Conservation (phyloP, 257 asterid species). For the Ehretia macrophylla region DNA sequence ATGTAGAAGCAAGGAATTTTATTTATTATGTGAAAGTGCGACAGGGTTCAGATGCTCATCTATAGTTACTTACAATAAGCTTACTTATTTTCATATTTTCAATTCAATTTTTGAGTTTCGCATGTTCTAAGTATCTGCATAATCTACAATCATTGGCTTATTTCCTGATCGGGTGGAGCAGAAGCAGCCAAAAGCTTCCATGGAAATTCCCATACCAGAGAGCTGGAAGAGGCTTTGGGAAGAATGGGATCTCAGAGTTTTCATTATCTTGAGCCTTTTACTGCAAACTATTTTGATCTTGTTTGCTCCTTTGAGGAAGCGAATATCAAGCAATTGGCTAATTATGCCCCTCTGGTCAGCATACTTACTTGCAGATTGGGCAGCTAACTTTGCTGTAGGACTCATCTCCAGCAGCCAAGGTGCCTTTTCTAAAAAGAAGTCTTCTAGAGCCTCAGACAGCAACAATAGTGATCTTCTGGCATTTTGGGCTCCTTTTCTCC, state of each 20-base stretch:
- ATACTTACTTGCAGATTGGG: constrained; percentile 28
- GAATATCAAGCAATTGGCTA: constrained; percentile 15
- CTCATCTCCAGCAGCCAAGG: constrained; percentile 19
- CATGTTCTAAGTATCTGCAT: background rate
- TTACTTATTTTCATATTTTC: no score
- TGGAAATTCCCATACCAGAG: no score
- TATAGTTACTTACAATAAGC: no score
- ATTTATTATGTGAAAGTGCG: background rate
- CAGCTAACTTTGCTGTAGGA: constrained; percentile 31
- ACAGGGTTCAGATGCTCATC: no score
- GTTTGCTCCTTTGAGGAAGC: constrained; percentile 35
- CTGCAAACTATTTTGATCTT: constrained; percentile 39
- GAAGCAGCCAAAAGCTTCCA: no score
- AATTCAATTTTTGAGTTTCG: background rate
- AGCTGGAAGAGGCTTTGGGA: constrained; percentile 34
- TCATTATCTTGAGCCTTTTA: constrained; percentile 36
- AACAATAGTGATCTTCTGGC: constrained; percentile 7
- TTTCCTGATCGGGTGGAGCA: no score
- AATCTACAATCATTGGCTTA: background rate
- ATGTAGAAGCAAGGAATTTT: background rate
- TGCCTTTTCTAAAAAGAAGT: background rate
- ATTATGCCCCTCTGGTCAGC: constrained; percentile 26
- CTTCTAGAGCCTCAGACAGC: background rate
- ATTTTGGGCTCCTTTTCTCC: constrained; percentile 43
- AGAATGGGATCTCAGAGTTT: constrained; percentile 32